These are phyloP conservation scores for Syzygium malaccense DNA, from an alignment of 441 rosid genomes.

Conservation along the genomic window DNA sequence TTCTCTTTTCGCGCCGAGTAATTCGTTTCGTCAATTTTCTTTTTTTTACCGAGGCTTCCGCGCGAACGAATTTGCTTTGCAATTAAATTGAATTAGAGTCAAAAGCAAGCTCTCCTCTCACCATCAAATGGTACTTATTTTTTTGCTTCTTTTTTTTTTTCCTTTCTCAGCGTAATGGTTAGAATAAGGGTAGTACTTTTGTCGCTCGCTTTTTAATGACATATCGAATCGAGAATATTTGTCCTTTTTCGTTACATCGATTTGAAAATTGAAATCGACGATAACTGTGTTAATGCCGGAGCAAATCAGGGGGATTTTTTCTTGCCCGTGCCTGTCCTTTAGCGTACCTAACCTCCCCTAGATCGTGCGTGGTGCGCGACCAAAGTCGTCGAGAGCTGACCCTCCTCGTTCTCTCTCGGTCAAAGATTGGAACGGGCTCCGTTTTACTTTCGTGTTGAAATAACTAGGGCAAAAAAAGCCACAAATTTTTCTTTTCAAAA, in stretches of 20 bases:
- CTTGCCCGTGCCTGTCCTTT: background rate
- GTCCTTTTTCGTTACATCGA: background rate
- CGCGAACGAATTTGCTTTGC: background rate
- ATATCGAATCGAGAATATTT: background rate
- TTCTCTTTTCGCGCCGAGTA: background rate
- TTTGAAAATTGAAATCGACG: accelerated
- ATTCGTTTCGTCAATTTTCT: background rate
- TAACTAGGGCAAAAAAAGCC: background rate
- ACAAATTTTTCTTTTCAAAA: too few species aligned
- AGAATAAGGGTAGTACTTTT: background rate
- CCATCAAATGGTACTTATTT: background rate
- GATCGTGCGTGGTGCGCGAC: background rate
- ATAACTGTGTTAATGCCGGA: background rate
- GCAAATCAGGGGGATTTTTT: background rate
- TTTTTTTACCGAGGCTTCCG: background rate
- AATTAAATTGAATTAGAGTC: background rate
- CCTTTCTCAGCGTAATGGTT: background rate
- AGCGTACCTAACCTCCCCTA: background rate
- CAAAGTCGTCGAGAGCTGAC: background rate
- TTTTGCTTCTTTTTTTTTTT: too few species aligned
- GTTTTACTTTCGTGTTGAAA: background rate
- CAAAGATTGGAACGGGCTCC: background rate
- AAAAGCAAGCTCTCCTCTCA: background rate
- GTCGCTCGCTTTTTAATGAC: background rate
- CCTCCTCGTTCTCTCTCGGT: background rate